Evolutionary conservation across 2,329 filamentous ascomycete genomes (phyloP).

Genomic region (Colletotrichum filicis): DNA sequence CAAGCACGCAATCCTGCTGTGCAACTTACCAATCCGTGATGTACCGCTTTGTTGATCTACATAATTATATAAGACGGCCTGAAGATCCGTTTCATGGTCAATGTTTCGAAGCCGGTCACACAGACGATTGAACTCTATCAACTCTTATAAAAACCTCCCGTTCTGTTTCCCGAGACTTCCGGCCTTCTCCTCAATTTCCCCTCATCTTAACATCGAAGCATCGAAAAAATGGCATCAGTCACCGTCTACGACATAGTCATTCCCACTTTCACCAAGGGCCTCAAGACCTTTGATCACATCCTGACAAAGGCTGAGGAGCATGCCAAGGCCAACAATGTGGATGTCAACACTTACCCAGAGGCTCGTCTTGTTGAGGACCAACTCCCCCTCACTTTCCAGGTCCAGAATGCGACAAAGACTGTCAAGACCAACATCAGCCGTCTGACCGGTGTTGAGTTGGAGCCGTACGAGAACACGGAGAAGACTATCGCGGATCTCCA

Average conservation of each 20-base stretch:
- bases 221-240: slow-evolving; percentile 41
- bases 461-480: slow-evolving; percentile 43
- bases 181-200: neutral
- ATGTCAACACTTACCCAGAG: slow-evolving; percentile 38
- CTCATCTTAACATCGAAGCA: neutral
- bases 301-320: slow-evolving; percentile 44
- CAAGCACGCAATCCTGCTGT: slow-evolving; percentile 22
- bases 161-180: neutral
- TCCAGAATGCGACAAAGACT: slow-evolving; percentile 44
- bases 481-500: slow-evolving; percentile 46
- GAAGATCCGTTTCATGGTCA: neutral
- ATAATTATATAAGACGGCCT: slow-evolving; percentile 5
- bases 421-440: slow-evolving; percentile 42
- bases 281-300: slow-evolving; percentile 42
- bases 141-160: neutral
- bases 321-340: slow-evolving; percentile 40
- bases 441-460: slow-evolving; percentile 39
- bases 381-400: slow-evolving; percentile 48
- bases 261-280: slow-evolving; percentile 38
- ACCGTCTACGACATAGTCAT: slow-evolving; percentile 44
- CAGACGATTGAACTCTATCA: neutral
- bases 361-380: slow-evolving; percentile 47
- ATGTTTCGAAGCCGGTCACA: neutral
- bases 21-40: slow-evolving; percentile 15
- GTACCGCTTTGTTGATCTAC: neutral